These are phyloP conservation scores for Paecilomyces sp. DNA, from an alignment of 2,329 filamentous ascomycete species.

Conservation along the genomic window DNA sequence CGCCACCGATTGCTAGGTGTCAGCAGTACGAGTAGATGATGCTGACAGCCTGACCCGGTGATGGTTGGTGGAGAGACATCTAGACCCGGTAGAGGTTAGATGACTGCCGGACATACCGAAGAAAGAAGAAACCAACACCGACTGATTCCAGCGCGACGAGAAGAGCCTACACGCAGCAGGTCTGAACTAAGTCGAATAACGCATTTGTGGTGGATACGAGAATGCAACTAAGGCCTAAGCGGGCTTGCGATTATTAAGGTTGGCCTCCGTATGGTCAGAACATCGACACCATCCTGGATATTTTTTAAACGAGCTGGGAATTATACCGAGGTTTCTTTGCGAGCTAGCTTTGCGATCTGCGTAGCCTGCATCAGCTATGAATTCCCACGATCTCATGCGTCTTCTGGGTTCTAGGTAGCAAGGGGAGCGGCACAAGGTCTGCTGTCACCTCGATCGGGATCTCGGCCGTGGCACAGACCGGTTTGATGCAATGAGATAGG, in stretches of 20 bases:
- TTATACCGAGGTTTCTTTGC: not conserved
- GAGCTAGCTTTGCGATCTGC: not conserved
- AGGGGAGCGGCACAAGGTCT: not conserved
- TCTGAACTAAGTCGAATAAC: not conserved
- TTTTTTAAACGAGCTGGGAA: not conserved
- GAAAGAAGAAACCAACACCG: not conserved
- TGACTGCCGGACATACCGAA: not conserved
- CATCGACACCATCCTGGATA: not conserved
- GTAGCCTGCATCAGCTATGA: not conserved
- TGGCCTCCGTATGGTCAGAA: not conserved
- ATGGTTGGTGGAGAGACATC: not conserved
- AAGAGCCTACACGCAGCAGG: not conserved
- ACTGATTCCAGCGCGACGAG: not conserved
- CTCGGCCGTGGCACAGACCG: not conserved
- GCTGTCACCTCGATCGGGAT: not conserved
- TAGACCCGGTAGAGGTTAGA: not conserved
- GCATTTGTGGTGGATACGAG: not conserved
- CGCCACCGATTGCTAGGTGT: not conserved
- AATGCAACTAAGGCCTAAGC: not conserved
- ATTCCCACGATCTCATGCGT: not conserved
- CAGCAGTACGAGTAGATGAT: not conserved
- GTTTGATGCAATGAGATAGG: not conserved
- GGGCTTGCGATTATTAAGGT: not conserved
- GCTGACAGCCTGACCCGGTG: not conserved
- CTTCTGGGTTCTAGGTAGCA: not conserved